Percentiles rank a stretch among this genome's conserved stretches.
Conservation (phyloP, 1,139 yeast species). For the Saccharomyces hybrid region DNA sequence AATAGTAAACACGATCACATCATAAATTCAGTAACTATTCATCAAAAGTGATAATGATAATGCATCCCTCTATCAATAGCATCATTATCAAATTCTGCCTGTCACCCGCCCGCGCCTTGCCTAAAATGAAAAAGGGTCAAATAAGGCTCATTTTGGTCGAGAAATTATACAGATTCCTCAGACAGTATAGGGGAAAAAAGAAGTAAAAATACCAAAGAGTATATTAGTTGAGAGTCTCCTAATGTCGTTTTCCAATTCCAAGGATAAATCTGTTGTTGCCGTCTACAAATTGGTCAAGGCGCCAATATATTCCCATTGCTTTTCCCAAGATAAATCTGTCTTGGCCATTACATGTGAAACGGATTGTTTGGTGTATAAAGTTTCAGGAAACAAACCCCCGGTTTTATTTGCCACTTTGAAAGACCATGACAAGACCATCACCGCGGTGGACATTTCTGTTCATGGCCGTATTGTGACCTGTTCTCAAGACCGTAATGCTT, state of each 20-base stretch:
- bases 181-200: not conserved
- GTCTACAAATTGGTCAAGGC: slow-evolving; percentile 65
- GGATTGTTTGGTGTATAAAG: slow-evolving; percentile 65
- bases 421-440: slow-evolving; percentile 91
- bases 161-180: not conserved
- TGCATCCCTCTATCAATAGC: not conserved
- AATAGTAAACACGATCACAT: not conserved
- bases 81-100: not conserved
- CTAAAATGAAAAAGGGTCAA: not conserved
- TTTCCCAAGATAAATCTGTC: slow-evolving; percentile 57
- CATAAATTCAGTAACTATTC: not conserved
- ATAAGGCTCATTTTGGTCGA: not conserved
- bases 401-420: slow-evolving; percentile 50
- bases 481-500: slow-evolving; percentile 95
- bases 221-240: slow-evolving; percentile 34
- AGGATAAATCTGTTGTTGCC: slow-evolving; percentile 24
- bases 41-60: not conserved
- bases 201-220: not conserved
- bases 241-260: slow-evolving; percentile 17
- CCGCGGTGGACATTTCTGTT: slow-evolving; percentile 85
- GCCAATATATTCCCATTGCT: slow-evolving; percentile 88
- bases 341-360: slow-evolving; percentile 80
- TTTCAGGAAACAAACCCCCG: slow-evolving; percentile 36
- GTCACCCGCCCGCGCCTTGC: slow-evolving; percentile 1
- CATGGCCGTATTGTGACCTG: slow-evolving; percentile 92